Evolutionary conservation across 78 protist species (phyloP).

Genomic region (Dictyostelium purpureum): DNA sequence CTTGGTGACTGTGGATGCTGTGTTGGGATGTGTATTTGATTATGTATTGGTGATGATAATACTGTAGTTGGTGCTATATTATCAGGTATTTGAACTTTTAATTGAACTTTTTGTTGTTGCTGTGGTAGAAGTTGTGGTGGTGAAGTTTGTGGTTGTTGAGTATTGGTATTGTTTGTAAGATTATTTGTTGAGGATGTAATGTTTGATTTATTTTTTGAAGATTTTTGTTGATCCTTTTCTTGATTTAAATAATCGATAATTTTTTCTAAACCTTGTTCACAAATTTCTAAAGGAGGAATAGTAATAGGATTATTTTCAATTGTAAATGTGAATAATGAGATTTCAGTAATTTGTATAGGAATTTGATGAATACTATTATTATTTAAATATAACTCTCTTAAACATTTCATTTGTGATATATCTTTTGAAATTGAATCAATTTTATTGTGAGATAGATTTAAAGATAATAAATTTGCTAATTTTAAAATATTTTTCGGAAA

Average conservation of each 20-base stretch:
- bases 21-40: too few species aligned
- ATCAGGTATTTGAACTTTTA: too few species aligned
- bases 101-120: too few species aligned
- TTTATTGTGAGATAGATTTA: slow-evolving; percentile 58
- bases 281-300: slow-evolving; percentile 28
- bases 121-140: background rate
- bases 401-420: background rate
- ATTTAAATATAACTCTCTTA: slow-evolving; percentile 30
- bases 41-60: too few species aligned
- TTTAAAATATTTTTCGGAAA: slow-evolving; percentile 30
- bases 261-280: slow-evolving; percentile 55
- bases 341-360: slow-evolving; percentile 52
- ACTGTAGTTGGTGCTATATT: too few species aligned
- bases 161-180: background rate
- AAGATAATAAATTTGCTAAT: background rate
- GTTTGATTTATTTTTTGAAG: background rate
- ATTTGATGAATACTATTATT: slow-evolving; percentile 32
- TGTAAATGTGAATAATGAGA: slow-evolving; percentile 28
- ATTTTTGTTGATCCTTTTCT: background rate
- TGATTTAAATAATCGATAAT: slow-evolving; percentile 32
- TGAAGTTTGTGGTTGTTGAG: background rate
- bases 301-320: slow-evolving; percentile 29
- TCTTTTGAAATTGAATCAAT: slow-evolving; percentile 34
- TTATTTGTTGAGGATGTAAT: background rate
- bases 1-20: too few species aligned